phyloP scores from a whole-genome alignment of 352 stramenopile genomes.

The Phytopythium mirpurense region DNA sequence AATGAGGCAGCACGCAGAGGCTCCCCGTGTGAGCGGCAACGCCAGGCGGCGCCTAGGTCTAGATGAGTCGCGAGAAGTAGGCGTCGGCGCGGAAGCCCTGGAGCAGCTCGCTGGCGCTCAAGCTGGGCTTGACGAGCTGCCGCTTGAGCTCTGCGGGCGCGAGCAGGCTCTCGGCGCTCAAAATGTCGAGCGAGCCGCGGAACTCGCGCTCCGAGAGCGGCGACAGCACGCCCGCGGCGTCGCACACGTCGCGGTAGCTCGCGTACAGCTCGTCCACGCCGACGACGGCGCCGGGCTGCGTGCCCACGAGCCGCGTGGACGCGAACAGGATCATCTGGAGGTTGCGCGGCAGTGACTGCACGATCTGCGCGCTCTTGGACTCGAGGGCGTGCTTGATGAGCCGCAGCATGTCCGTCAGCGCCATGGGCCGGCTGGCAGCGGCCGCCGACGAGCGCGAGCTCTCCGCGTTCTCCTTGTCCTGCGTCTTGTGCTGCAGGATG shows the following conservation, averaged over 20 bases:
- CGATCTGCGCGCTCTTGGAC: constrained; percentile 46
- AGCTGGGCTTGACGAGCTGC: constrained; percentile 70
- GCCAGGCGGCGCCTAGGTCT: no score
- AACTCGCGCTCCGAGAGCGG: constrained; percentile 63
- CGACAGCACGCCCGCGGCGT: constrained; percentile 60
- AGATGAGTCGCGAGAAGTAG: constrained; percentile 74
- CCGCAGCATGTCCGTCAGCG: constrained; percentile 67
- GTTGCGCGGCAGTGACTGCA: constrained; percentile 66
- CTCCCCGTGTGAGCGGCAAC: no score
- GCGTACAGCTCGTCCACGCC: constrained; percentile 57
- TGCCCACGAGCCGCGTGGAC: constrained; percentile 38
- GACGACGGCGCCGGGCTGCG: constrained; percentile 28
- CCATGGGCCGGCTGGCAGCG: constrained; percentile 24
- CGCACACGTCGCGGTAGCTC: constrained; percentile 65
- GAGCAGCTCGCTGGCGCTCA: constrained; percentile 57
- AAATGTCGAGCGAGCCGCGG: constrained; percentile 51
- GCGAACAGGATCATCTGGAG: constrained; percentile 82
- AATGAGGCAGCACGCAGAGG: no score
- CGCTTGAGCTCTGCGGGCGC: constrained; percentile 55
- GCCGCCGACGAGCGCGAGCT: constrained; percentile 18
- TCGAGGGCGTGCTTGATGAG: constrained; percentile 71
- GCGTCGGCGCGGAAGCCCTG: constrained; percentile 67
- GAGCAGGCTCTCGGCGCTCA: constrained; percentile 65
- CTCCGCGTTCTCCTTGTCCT: constrained; percentile 28
- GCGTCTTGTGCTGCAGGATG: constrained; percentile 49